A percentile compares a stretch with the other conserved stretches of the same genome.
phyloP scores from a whole-genome alignment of 2,329 filamentous ascomycete genomes.

The Penicillium sp. region DNA sequence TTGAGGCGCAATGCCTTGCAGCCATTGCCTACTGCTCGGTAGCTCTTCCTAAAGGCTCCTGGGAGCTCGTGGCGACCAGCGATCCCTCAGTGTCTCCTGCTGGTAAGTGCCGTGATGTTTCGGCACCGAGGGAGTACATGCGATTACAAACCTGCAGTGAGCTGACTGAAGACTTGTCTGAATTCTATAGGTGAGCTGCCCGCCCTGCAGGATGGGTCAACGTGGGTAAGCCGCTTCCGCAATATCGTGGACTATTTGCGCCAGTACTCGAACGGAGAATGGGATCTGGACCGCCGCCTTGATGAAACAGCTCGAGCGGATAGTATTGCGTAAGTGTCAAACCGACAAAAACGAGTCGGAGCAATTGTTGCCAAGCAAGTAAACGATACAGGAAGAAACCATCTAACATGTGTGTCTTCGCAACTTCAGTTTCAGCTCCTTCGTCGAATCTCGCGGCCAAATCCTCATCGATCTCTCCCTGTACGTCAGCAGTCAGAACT shows the following conservation, averaged over 20 bases:
- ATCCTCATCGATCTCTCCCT: constrained; percentile 83
- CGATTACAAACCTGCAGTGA: constrained; percentile 1
- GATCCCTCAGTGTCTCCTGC: constrained; percentile 72
- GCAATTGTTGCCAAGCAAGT: not conserved
- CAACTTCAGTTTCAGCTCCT: constrained; percentile 57
- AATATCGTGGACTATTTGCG: constrained; percentile 58
- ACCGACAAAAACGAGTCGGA: not conserved
- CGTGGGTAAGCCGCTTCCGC: constrained; percentile 57
- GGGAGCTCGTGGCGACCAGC: constrained; percentile 73
- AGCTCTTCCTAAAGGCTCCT: constrained; percentile 62
- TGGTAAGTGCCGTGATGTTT: constrained; percentile 56
- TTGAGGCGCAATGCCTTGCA: constrained; percentile 88
- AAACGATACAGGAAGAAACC: not conserved
- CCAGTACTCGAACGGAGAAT: constrained; percentile 51
- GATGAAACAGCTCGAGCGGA: constrained; percentile 51
- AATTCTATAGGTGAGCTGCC: constrained; percentile 58
- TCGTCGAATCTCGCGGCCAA: constrained; percentile 73
- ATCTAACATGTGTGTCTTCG: constrained; percentile 5
- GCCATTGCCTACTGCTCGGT: constrained; percentile 75
- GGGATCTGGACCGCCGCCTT: constrained; percentile 53
- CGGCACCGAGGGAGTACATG: constrained; percentile 7
- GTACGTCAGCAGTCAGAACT: constrained; percentile 89
- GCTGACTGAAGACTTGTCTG: constrained; percentile 16
- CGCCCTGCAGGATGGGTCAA: constrained; percentile 58
- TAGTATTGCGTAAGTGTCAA: constrained; percentile 51